Evolutionary conservation across 805 yeast genomes (phyloP).

Genomic region (Ogataea trehalophila): DNA sequence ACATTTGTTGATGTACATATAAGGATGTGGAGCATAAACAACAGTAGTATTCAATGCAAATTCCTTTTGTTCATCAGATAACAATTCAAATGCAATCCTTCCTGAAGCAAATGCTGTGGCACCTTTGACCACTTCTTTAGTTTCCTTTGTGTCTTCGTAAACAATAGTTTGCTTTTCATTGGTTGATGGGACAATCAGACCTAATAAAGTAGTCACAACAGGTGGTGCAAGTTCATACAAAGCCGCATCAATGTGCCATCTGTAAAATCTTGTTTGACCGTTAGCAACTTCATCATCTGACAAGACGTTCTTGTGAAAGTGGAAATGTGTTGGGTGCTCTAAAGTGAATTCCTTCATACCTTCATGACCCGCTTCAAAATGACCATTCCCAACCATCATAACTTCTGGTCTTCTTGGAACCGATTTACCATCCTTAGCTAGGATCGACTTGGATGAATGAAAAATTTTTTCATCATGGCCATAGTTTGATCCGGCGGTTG

Average conservation of each 20-base stretch:
- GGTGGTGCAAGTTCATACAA: conserved; percentile 84
- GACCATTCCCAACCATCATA: conserved; percentile 83
- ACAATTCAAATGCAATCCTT: conserved; percentile 64
- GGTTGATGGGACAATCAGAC: conserved; percentile 72
- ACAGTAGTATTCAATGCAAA: conserved; percentile 75
- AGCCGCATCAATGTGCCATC: conserved; percentile 95
- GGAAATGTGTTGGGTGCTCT: conserved; percentile 80
- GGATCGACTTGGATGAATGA: conserved; percentile 59
- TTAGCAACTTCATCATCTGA: conserved; percentile 57
- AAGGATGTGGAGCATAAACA: conserved; percentile 90
- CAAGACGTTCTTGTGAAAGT: conserved; percentile 69
- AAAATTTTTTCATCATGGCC: conserved; percentile 79
- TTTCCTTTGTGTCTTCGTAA: conserved; percentile 65
- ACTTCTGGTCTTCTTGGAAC: conserved; percentile 86
- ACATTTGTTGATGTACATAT: conserved; percentile 76
- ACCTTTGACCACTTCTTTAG: conserved; percentile 67
- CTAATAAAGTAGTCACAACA: conserved; percentile 76
- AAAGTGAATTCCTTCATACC: conserved; percentile 47
- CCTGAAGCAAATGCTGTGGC: conserved; percentile 90
- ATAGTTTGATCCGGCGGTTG: conserved; percentile 60
- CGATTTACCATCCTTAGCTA: conserved; percentile 74
- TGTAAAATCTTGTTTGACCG: conserved; percentile 73
- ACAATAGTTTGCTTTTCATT: conserved; percentile 57
- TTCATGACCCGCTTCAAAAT: conserved; percentile 41
- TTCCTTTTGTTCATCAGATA: conserved; percentile 66